Base-by-base conservation (phyloP, 2,329 filamentous ascomycete genomes). In the Fusarium annulatum region DNA sequence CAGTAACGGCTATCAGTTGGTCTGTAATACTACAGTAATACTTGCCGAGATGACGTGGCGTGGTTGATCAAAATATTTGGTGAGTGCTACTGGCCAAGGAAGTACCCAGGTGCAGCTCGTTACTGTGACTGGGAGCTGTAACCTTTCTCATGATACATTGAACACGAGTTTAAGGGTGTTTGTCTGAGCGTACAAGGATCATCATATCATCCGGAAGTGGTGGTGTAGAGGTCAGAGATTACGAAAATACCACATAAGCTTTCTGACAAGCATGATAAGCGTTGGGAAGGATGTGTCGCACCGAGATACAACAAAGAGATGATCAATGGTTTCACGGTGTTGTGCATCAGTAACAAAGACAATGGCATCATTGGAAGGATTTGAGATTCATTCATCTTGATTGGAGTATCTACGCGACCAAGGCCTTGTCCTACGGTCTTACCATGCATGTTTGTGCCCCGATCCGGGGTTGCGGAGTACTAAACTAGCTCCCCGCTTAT, bases 11-110 rank as follows among this genome's bases (percentile, higher is more conserved):
- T 34, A 51, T 34, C 14, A 39, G 10, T 12, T 26, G 7, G 3
- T 28, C 34, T 59, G 56, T 23, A 23, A 28, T 59, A n/a, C 41
- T 14, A 51, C 33, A 2, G 9, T 23, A 4, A n/a, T 51, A 38
- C 23, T 28, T 49, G 42, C 14, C 19, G 42, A 51, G 42, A 51
- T 59, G 56, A 59, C 56, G 56, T 59, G 56, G 33, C 42, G 34
- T 19, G 23, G 9, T 18, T 28, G 19, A 21, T 28, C 12, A 16
- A 3, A 5, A 8, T 10, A 28, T n/a, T 9, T 28, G 7, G 21
- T 16, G 3, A 39, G 26, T 28, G 51, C 9, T 28, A 39, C 23
- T 39, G 5, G 51, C 34, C 12, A 14, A 39, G 34, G 39, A 12
- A 53, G 51, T 16, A n/a, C 34, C 5, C 34, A 12, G 28, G 14